A percentile compares a stretch with the other conserved stretches of the same genome.
These are phyloP conservation scores for Tinospora cordifolia DNA, from an alignment of 164 flowering plant genomes.

Conservation along the genomic window DNA sequence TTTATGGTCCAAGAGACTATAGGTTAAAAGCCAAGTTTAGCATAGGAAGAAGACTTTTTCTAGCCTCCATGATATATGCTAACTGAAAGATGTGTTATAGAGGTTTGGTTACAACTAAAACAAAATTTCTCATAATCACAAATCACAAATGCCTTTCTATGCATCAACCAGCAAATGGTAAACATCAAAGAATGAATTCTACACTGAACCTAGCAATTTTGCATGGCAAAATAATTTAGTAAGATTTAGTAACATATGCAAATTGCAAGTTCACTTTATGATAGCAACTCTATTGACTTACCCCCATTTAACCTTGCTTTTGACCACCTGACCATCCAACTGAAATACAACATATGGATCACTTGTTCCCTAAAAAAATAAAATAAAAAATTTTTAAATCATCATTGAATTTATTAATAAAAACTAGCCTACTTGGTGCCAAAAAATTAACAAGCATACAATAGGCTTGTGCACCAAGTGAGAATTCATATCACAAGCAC, in stretches of 20 bases:
- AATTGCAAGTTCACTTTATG: neutral
- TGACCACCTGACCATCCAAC: conserved; percentile 71
- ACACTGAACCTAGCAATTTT: neutral
- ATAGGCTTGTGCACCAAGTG: no score
- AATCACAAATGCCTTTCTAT: no score
- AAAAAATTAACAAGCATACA: neutral
- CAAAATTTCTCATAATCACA: no score
- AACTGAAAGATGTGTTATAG: neutral
- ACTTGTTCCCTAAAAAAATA: conserved; percentile 76
- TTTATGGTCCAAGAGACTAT: no score
- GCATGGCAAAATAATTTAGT: neutral
- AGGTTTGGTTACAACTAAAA: no score
- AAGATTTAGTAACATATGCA: neutral
- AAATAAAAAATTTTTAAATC: conserved; percentile 7
- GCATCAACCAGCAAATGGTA: no score
- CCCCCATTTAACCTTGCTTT: conserved; percentile 95
- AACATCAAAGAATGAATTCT: neutral
- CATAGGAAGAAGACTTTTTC: neutral
- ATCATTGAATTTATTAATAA: neutral
- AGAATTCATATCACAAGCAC: no score
- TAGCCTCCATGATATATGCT: neutral
- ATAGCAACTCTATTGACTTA: conserved; percentile 25
- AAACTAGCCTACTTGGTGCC: neutral
- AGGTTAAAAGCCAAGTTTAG: neutral
- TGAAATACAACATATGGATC: conserved; percentile 92